A percentile compares a stretch with the other conserved stretches of the same genome.
phyloP scores from a whole-genome alignment of 805 yeast genomes.

The Isabelozyma pseudorhagii region DNA sequence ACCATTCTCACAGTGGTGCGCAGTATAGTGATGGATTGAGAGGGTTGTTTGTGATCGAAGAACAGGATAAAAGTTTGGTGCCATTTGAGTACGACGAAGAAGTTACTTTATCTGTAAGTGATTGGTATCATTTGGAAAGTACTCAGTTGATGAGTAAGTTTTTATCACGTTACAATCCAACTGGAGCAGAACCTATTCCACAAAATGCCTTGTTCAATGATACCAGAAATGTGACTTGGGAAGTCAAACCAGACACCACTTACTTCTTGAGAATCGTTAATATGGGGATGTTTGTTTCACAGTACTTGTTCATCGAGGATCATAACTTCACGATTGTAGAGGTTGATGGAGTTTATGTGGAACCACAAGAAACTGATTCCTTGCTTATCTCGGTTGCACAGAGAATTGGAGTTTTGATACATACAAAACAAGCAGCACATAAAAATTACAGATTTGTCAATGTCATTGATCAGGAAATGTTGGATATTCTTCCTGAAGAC shows the following conservation, averaged over 20 bases:
- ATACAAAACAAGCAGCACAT: constrained; percentile 60
- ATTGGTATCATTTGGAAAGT: constrained; percentile 80
- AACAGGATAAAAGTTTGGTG: constrained; percentile 20
- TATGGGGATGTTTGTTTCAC: constrained; percentile 89
- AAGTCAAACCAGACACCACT: constrained; percentile 80
- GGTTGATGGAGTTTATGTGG: constrained; percentile 86
- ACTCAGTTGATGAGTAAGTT: constrained; percentile 53
- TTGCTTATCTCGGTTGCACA: constrained; percentile 88
- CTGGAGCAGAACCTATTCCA: constrained; percentile 98
- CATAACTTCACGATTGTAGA: constrained; percentile 85
- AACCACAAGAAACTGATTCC: constrained; percentile 65
- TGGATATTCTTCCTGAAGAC: constrained; percentile 68
- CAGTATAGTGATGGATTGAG: constrained; percentile 80
- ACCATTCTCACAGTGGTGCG: constrained; percentile 74
- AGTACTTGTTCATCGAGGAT: constrained; percentile 83
- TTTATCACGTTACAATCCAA: constrained; percentile 77
- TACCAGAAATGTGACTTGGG: constrained; percentile 72
- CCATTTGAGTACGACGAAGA: constrained; percentile 77
- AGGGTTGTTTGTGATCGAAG: constrained; percentile 62
- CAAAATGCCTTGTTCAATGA: constrained; percentile 77
- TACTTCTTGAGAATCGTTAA: constrained; percentile 79
- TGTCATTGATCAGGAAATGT: constrained; percentile 75
- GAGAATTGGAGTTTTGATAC: constrained; percentile 77
- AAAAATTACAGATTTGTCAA: constrained; percentile 81
- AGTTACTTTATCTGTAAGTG: constrained; percentile 61